Evolutionary conservation across 129 eudicot genomes (phyloP).

Genomic region (Chrysanthemum lavandulifolium): DNA sequence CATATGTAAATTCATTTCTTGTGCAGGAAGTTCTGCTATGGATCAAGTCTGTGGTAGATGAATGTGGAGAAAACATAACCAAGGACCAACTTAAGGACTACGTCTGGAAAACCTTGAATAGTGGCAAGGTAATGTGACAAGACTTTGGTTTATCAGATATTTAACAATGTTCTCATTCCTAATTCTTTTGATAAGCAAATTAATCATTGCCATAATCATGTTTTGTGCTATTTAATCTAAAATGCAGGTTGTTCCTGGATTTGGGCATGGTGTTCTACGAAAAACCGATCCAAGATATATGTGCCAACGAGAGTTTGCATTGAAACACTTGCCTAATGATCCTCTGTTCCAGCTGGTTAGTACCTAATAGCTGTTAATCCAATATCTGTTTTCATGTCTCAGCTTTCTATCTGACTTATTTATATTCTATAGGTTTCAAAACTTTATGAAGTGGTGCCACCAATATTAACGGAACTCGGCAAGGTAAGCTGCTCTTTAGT

Average conservation of each 20-base stretch:
- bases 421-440: constrained; percentile 66
- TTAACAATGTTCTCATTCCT: not conserved
- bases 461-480: constrained; percentile 89
- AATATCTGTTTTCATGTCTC: not conserved
- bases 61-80: constrained; percentile 87
- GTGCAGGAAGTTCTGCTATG: constrained; percentile 94
- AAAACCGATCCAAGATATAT: constrained; percentile 93
- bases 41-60: constrained; percentile 93
- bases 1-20: constrained; percentile 19
- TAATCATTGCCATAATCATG: not conserved
- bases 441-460: constrained; percentile 97
- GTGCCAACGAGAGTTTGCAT: constrained; percentile 93
- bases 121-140: constrained; percentile 74
- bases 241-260: constrained; percentile 92
- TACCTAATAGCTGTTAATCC: not conserved
- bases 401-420: constrained; percentile 14
- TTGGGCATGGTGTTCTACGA: constrained; percentile 91
- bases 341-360: constrained; percentile 81
- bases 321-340: constrained; percentile 91
- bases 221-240: not conserved
- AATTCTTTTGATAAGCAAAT: not conserved
- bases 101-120: constrained; percentile 95
- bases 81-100: constrained; percentile 84
- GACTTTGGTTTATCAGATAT: constrained; percentile 2
- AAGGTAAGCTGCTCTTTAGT: constrained; percentile 51